These are phyloP conservation scores for Chlamydomonas sphaeroides DNA, from an alignment of 139 green algal species.

Conservation along the genomic window DNA sequence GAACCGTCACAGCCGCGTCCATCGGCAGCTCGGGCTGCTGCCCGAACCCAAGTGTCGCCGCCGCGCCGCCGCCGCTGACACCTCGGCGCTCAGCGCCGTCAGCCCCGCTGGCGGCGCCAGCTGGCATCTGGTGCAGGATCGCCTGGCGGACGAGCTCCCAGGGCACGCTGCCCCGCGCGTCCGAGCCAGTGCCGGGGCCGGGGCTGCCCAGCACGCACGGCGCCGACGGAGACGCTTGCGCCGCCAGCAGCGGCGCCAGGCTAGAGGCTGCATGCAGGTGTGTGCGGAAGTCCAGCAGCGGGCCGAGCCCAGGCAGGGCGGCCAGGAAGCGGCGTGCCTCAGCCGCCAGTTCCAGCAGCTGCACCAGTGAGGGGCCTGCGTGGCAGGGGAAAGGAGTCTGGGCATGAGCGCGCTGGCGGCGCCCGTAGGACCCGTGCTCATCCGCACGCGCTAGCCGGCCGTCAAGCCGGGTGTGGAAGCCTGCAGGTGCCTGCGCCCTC, in stretches of 20 bases:
- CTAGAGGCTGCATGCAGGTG: neutral
- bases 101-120: neutral
- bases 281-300: neutral
- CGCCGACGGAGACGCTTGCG: too few relatives aligned
- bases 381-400: neutral
- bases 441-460: too few relatives aligned
- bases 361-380: constrained; percentile 13
- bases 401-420: too few relatives aligned
- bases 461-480: too few relatives aligned
- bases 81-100: neutral
- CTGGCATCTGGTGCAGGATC: neutral
- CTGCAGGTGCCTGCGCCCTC: too few relatives aligned
- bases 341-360: neutral
- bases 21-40: constrained; percentile 14
- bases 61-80: too few relatives aligned
- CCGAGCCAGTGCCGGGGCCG: neutral
- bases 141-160: constrained; percentile 19
- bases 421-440: too few relatives aligned
- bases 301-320: neutral
- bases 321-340: constrained; percentile 14
- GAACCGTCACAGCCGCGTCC: neutral
- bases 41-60: too few relatives aligned
- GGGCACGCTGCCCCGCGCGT: constrained; percentile 6
- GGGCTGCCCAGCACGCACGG: too few relatives aligned
- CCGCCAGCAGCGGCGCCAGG: neutral